Evolutionary conservation across 306 rosid species (phyloP).

Genomic region (Castanea crenata): DNA sequence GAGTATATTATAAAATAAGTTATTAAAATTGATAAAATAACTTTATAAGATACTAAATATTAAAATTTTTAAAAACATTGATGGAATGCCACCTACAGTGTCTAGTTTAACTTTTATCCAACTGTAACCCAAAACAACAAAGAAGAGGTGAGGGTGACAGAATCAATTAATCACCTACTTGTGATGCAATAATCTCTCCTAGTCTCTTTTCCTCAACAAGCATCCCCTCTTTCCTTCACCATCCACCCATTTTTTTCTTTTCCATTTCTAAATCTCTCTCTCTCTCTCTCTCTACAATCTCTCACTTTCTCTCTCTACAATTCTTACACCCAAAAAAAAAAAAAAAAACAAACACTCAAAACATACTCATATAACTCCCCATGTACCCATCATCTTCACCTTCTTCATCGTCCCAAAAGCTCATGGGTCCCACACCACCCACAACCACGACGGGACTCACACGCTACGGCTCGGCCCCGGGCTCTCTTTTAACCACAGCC

Average conservation of each 20-base stretch:
- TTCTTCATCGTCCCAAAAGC: slow-evolving; percentile 38
- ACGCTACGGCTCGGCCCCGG: slow-evolving; percentile 73
- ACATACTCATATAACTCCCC: not conserved
- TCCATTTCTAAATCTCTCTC: not conserved
- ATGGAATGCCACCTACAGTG: no score
- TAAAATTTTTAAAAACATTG: no score
- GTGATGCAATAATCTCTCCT: not conserved
- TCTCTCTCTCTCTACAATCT: not conserved
- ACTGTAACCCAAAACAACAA: not conserved
- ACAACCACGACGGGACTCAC: slow-evolving; percentile 37
- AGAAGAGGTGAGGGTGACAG: not conserved
- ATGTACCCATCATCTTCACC: slow-evolving; percentile 54
- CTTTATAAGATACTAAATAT: no score
- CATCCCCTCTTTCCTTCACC: not conserved
- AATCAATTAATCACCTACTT: slow-evolving; percentile 15
- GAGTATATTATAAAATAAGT: no score
- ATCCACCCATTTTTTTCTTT: not conserved
- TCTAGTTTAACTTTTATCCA: not conserved
- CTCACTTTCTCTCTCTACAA: not conserved
- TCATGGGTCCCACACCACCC: slow-evolving; percentile 20
- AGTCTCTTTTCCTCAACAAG: slow-evolving; percentile 16
- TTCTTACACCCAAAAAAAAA: not conserved
- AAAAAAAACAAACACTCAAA: no score
- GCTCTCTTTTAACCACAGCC: slow-evolving; percentile 58
- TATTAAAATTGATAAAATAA: no score